Conservation (phyloP, 2,329 filamentous ascomycete species). For the Ustulina deusta region DNA sequence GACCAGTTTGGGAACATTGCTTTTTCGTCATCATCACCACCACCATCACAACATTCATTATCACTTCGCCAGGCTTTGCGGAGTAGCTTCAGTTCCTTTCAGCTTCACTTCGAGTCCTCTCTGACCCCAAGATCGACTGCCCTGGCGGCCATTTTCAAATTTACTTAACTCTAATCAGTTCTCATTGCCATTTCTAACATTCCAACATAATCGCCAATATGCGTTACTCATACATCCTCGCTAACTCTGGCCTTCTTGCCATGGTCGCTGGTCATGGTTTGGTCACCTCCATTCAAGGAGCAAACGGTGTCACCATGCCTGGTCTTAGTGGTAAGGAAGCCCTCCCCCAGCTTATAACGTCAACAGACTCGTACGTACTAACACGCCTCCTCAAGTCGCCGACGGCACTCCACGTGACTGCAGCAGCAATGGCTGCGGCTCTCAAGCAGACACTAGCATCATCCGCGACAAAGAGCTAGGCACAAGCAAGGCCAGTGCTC, state of each 20-base stretch:
- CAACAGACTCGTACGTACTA: constrained; percentile 5
- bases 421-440: constrained; percentile 69
- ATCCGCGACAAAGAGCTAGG: constrained; percentile 71
- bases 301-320: constrained; percentile 52
- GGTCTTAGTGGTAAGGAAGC: constrained; percentile 46
- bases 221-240: constrained; percentile 47
- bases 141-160: constrained; percentile 45
- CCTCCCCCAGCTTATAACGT: neutral
- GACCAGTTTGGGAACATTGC: neutral
- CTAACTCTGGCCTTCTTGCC: constrained; percentile 47
- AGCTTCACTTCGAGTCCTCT: constrained; percentile 32
- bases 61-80: constrained; percentile 39
- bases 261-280: constrained; percentile 48
- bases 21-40: constrained; percentile 32
- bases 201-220: constrained; percentile 41
- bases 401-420: constrained; percentile 78
- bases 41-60: constrained; percentile 26
- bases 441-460: constrained; percentile 78
- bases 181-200: constrained; percentile 9
- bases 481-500: constrained; percentile 65
- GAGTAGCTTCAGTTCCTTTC: constrained; percentile 31
- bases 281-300: constrained; percentile 50
- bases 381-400: constrained; percentile 55
- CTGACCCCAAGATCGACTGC: constrained; percentile 36
- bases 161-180: constrained; percentile 25